Conservation (phyloP, 192 early-diverging fungal genomes). For the Coemansia sp. region DNA sequence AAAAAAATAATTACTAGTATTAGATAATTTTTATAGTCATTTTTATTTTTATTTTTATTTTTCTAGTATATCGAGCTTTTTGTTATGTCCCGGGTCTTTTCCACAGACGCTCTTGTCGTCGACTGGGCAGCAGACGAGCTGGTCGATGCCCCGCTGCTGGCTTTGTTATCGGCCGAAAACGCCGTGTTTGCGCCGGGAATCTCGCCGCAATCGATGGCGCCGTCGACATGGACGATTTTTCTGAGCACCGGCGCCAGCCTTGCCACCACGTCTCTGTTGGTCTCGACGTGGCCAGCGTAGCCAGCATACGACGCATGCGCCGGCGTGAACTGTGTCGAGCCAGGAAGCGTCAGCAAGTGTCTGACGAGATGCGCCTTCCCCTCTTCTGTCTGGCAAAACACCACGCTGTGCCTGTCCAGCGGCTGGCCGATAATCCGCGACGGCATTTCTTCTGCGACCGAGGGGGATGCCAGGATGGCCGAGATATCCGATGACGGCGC, state of each 20-base stretch:
- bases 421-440: background rate
- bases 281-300: conserved; percentile 32
- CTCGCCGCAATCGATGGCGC: background rate
- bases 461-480: conserved; percentile 15
- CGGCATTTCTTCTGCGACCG: too few relatives aligned
- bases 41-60: background rate
- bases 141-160: background rate
- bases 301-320: background rate
- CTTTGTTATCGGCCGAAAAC: background rate
- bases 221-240: conserved; percentile 12
- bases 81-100: conserved; percentile 13
- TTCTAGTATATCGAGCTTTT: conserved; percentile 3
- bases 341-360: conserved; percentile 24
- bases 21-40: background rate
- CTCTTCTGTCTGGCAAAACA: conserved; percentile 49
- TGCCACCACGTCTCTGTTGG: conserved; percentile 26
- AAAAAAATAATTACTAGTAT: too few relatives aligned
- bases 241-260: conserved; percentile 26
- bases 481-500: conserved; percentile 20
- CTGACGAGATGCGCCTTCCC: conserved; percentile 40
- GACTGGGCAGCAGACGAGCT: background rate
- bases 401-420: conserved; percentile 7
- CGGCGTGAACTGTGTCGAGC: conserved; percentile 2
- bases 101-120: background rate
- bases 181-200: background rate